Conservation (phyloP, 768 basidiomycete species). For the Termitomyces eurrhizus region DNA sequence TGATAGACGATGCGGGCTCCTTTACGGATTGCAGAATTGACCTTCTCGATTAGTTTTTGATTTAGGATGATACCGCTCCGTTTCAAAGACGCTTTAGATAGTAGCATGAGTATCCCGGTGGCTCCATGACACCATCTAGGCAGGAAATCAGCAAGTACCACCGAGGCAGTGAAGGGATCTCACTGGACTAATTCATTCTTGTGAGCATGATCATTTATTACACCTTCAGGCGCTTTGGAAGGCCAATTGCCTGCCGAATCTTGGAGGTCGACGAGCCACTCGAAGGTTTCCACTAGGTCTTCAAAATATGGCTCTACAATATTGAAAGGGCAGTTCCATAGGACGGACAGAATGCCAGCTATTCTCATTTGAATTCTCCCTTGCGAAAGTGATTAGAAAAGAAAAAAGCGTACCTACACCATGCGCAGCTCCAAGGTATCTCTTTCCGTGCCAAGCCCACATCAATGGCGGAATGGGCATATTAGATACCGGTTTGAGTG, state of each 20-base stretch:
- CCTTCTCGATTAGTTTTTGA: conserved; percentile 20
- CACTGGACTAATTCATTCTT: conserved; percentile 47
- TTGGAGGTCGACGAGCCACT: conserved; percentile 46
- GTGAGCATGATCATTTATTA: neutral
- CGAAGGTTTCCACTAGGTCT: conserved; percentile 38
- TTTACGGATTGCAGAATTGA: conserved; percentile 30
- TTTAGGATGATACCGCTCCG: conserved; percentile 18
- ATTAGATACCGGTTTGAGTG: conserved; percentile 18
- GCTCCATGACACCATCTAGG: conserved; percentile 62
- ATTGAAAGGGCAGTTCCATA: conserved; percentile 38
- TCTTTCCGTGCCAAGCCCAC: conserved; percentile 58
- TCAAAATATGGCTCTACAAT: conserved; percentile 34
- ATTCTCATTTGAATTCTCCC: neutral
- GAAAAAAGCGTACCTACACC: conserved; percentile 43
- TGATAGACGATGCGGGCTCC: conserved; percentile 43
- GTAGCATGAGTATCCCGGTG: conserved; percentile 43
- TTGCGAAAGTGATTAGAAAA: neutral
- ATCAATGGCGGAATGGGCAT: conserved; percentile 39
- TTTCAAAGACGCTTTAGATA: conserved; percentile 38
- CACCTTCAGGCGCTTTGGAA: conserved; percentile 29
- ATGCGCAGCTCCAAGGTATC: conserved; percentile 56
- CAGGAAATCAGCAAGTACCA: neutral
- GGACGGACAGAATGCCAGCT: conserved; percentile 53
- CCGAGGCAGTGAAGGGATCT: conserved; percentile 10
- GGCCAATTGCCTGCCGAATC: conserved; percentile 52